Evolutionary conservation across 2,329 filamentous ascomycete species (phyloP), one percentile per base, ranked within the genome.

Genomic region (Lecanicillium sp.): DNA sequence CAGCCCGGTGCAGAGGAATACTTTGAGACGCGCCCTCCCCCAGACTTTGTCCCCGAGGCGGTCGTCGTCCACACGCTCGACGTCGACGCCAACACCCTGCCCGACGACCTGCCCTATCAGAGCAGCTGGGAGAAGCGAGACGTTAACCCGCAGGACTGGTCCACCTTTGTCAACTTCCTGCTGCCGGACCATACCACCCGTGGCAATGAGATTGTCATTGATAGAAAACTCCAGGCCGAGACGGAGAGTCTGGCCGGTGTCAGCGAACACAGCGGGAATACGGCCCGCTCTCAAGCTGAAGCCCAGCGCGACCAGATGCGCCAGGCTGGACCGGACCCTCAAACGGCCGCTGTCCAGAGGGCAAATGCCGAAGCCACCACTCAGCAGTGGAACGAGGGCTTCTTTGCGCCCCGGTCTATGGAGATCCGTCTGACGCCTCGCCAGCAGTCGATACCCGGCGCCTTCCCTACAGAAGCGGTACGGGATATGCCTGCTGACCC

Each of bases 131-230:
- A 52, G 5, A 46, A 46, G 5, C 65, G 64, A 29, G 71, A 74
- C 37, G 61, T 77, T 11, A 65, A 58, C 1, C 47, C 56, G 12
- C 66, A 72, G 47, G 75, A 80, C 50, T 80, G 76, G 76, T 63
- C 66, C 27, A 77, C 74, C 0, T 79, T 80, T 53, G 46, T 74
- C 33, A 77, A 77, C 47, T 71, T 69, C 43, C 53, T 79, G 13
- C 52, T 79, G 17, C 74, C 76, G 0, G 57, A 70, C 38, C 65
- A 72, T 49, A 56, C 60, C 4, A 54, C 58, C 1, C 50, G 53
- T 13, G 54, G 57, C 14, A 77, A 74, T 46, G 65, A 68, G 17
- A 60, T 61, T 34, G 49, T 75, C 14, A 54, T 69, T 13, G 66
- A 73, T 44, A 62, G 69, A 39, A 77, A 77, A 48, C 45, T 69